phyloP scores from a whole-genome alignment of 2,329 filamentous ascomycete genomes.

The Coleophoma eucalyptorum region DNA sequence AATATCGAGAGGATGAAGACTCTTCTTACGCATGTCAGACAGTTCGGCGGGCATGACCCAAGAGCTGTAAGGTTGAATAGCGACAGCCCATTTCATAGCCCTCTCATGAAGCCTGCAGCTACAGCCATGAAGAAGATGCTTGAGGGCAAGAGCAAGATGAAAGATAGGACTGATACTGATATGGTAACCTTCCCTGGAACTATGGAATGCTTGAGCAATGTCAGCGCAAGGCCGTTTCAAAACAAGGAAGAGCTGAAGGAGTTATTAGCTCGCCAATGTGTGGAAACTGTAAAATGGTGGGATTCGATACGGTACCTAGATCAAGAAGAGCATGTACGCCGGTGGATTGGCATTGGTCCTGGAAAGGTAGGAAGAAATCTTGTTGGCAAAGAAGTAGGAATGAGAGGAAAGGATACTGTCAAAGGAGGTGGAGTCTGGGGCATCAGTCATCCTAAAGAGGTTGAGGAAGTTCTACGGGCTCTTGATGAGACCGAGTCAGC shows the following conservation, averaged over 20 bases:
- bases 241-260: slow-evolving; percentile 74
- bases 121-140: slow-evolving; percentile 69
- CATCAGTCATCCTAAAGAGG: slow-evolving; percentile 74
- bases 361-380: slow-evolving; percentile 92
- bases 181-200: slow-evolving; percentile 71
- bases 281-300: slow-evolving; percentile 96
- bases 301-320: slow-evolving; percentile 88
- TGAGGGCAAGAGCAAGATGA: slow-evolving; percentile 49
- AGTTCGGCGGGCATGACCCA: slow-evolving; percentile 89
- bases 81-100: slow-evolving; percentile 87
- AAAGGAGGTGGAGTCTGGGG: slow-evolving; percentile 94
- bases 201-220: slow-evolving; percentile 81
- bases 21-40: slow-evolving; percentile 77
- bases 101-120: slow-evolving; percentile 84
- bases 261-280: slow-evolving; percentile 72
- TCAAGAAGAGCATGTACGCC: slow-evolving; percentile 72
- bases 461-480: slow-evolving; percentile 63
- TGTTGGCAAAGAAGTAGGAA: slow-evolving; percentile 92
- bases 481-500: slow-evolving; percentile 58
- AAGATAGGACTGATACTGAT: slow-evolving; percentile 52
- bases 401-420: slow-evolving; percentile 70
- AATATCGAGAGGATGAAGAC: slow-evolving; percentile 79
- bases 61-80: slow-evolving; percentile 82
- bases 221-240: slow-evolving; percentile 73
- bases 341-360: slow-evolving; percentile 90